Base-by-base conservation (phyloP, 306 rosid genomes). In the Prunus armeniaca region DNA sequence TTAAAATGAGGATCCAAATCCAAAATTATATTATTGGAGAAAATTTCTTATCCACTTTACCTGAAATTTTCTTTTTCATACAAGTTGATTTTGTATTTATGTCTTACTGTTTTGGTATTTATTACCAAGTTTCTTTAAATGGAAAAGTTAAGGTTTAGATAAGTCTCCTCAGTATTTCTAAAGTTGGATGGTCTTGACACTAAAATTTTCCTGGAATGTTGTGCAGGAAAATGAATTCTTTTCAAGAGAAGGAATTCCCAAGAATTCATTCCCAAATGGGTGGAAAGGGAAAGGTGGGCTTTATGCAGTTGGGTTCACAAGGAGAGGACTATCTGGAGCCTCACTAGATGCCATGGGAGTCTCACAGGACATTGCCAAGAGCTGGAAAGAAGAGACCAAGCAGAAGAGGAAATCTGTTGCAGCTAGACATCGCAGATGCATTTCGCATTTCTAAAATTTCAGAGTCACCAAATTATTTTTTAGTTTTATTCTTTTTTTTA, bases 301-400 rank as follows among this genome's bases (percentile, higher is more conserved):
- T 0, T 95, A 92, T 72, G 97, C 97, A 3, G 98, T 95, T 62
- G 98, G 98, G 72, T 95, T 95, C 78, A 90, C 98, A 73, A 87
- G 91, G 79, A 95, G 84, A 83, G 97, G 98, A 41, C 80, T 95
- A 2, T 87, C 98, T 47, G 98, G 98, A 54, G 96, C 98, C 15
- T 88, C 96, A 54, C 79, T 88, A 65, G 98, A 92, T 78, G 98
- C 97, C 60, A 83, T 90, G 22, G 89, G 88, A 78, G 98, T 95
- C 8, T 87, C 97, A 52, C 92, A 88, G 38, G 98, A 95, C 88
- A 92, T 95, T 73, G 88, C 97, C 72, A 89, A 80, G 65, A 86
- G 86, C 67, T 90, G 97, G 98, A 95, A 88, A 82, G 97, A 95
- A 64, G 98, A 92, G 55, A 88, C 87, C 0, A 92, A 84, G 58